Evolutionary conservation across 345 rosid genomes (phyloP).

Genomic region (Eucalyptus tenuipes): DNA sequence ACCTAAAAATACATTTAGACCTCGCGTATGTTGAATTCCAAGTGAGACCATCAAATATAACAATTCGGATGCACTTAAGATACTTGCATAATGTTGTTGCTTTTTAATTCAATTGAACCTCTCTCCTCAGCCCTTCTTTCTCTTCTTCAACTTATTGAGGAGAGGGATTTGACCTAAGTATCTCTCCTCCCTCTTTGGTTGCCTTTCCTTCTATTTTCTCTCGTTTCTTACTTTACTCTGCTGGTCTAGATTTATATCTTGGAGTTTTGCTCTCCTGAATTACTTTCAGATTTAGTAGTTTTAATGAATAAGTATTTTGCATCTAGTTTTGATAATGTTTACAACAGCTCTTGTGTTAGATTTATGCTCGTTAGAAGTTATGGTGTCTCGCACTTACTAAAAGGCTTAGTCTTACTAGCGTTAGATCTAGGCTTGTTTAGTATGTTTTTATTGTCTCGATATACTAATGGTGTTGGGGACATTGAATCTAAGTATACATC

Average conservation of each 20-base stretch:
- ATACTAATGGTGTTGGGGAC: background rate
- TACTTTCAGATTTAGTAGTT: too few species aligned
- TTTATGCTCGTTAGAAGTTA: background rate
- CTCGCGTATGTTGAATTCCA: background rate
- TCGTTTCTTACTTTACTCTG: background rate
- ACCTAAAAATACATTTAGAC: background rate
- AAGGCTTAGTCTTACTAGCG: fast-evolving
- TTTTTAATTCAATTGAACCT: background rate
- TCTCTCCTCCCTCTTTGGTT: too few species aligned
- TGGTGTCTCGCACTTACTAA: background rate
- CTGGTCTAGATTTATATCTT: background rate
- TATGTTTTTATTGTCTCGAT: too few species aligned
- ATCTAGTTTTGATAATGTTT: background rate
- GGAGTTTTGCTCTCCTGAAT: background rate
- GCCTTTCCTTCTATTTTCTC: background rate
- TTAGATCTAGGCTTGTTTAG: background rate
- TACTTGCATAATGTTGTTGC: background rate
- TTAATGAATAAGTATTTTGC: background rate
- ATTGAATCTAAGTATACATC: background rate
- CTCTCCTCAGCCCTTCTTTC: background rate
- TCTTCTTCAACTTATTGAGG: too few species aligned
- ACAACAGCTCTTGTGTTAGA: fast-evolving
- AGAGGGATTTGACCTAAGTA: too few species aligned
- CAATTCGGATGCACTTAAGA: background rate
- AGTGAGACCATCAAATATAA: background rate